Percentiles rank a stretch among this genome's conserved stretches.
Conservation (phyloP, 2,329 filamentous ascomycete genomes). For the Colletotrichum sojae region DNA sequence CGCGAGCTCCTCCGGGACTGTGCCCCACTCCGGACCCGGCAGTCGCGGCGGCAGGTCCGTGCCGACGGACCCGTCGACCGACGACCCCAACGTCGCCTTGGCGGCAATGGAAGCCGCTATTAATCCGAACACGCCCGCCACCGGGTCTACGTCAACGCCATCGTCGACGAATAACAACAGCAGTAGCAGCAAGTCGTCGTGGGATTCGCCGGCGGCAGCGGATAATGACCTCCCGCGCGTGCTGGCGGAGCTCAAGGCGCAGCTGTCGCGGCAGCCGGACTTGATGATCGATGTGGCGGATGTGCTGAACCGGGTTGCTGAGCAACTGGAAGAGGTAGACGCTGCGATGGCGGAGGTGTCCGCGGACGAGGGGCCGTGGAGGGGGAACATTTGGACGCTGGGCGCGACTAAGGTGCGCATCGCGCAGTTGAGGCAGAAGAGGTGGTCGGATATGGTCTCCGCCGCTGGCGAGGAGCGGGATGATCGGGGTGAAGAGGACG, state of each 20-base stretch:
- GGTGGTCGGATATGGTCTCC: constrained; percentile 62
- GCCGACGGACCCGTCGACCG: not conserved
- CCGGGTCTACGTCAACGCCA: constrained; percentile 1
- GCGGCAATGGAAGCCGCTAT: constrained; percentile 32
- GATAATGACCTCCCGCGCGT: constrained; percentile 52
- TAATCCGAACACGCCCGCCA: constrained; percentile 9
- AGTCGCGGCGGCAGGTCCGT: not conserved
- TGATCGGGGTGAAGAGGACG: not conserved
- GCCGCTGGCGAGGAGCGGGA: not conserved
- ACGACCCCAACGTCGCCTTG: constrained; percentile 14
- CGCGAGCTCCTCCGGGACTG: constrained; percentile 37
- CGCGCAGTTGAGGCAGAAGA: constrained; percentile 60
- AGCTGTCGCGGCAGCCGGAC: constrained; percentile 59
- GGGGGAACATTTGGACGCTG: constrained; percentile 64
- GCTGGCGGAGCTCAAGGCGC: constrained; percentile 56
- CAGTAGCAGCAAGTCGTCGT: not conserved
- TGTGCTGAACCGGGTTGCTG: constrained; percentile 58
- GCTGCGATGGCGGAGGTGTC: constrained; percentile 51
- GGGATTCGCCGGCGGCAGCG: constrained; percentile 2
- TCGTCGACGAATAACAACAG: not conserved
- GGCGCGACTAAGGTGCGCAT: constrained; percentile 63
- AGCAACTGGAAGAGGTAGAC: constrained; percentile 60
- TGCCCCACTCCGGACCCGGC: no score
- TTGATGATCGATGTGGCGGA: constrained; percentile 61
- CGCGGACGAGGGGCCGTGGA: constrained; percentile 51